Evolutionary conservation across 225 moss, liverwort and hornwort genomes (phyloP).

Genomic region (Climacium dendroides): DNA sequence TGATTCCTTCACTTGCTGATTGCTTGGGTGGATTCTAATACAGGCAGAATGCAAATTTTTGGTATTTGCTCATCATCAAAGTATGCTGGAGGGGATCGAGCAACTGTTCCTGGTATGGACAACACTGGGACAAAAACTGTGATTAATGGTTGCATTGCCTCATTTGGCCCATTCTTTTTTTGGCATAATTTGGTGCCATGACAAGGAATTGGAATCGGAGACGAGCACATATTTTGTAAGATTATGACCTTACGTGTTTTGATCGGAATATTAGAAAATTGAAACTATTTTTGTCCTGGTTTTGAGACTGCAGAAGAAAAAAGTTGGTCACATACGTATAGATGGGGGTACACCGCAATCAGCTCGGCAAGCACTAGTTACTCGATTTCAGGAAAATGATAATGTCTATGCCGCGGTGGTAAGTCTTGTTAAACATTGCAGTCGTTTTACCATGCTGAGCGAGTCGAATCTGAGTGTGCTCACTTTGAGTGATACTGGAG

Average conservation of each 20-base stretch:
- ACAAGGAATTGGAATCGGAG: background rate
- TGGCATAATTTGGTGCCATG: background rate
- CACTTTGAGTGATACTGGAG: background rate
- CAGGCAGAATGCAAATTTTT: constrained; percentile 96
- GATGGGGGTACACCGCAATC: constrained; percentile 79
- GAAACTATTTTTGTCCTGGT: background rate
- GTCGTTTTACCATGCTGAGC: background rate
- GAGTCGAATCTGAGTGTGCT: background rate
- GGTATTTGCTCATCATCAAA: constrained; percentile 90
- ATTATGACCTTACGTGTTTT: background rate
- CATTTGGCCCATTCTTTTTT: background rate
- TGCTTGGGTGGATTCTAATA: background rate
- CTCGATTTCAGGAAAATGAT: constrained; percentile 64
- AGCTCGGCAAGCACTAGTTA: constrained; percentile 69
- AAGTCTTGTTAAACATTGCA: background rate
- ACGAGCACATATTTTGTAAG: background rate
- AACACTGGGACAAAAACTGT: background rate
- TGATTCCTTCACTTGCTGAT: background rate
- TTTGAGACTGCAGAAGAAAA: constrained; percentile 60
- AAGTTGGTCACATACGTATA: constrained; percentile 74
- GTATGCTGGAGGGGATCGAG: constrained; percentile 83
- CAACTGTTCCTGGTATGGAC: constrained; percentile 55
- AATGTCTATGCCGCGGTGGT: constrained; percentile 72
- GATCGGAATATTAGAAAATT: background rate
- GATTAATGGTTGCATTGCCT: background rate